A percentile compares a stretch with the other conserved stretches of the same genome.
These are phyloP conservation scores for Pythium biforme DNA, from an alignment of 352 stramenopile genomes.

Conservation along the genomic window DNA sequence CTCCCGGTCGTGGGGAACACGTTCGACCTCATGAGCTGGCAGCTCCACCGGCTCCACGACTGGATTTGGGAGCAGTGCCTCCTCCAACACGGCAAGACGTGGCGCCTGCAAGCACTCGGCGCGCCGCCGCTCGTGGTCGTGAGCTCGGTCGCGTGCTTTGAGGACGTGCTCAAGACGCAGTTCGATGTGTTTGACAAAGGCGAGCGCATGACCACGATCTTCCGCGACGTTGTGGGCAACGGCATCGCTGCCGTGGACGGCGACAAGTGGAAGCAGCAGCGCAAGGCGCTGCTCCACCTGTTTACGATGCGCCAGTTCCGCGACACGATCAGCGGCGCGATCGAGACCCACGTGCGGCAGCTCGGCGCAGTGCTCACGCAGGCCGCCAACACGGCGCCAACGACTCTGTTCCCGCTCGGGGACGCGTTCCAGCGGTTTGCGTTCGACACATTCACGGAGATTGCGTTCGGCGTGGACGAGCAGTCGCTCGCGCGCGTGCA, in stretches of 20 bases:
- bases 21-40: conserved; percentile 38
- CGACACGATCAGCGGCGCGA: conserved; percentile 44
- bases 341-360: conserved; percentile 35
- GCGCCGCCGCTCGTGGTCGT: conserved; percentile 41
- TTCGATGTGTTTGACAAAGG: conserved; percentile 82
- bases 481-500: conserved; percentile 29
- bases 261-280: conserved; percentile 62
- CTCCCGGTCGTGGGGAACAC: conserved; percentile 27
- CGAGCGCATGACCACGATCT: conserved; percentile 29
- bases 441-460: conserved; percentile 67
- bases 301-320: conserved; percentile 71
- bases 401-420: conserved; percentile 36
- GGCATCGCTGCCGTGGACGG: conserved; percentile 72
- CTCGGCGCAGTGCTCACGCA: conserved; percentile 32
- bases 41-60: conserved; percentile 51
- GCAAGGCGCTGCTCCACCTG: conserved; percentile 84
- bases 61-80: conserved; percentile 55
- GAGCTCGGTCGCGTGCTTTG: conserved; percentile 35
- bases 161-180: conserved; percentile 59
- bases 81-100: conserved; percentile 40
- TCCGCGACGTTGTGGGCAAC: conserved; percentile 58
- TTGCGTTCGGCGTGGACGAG: conserved; percentile 64
- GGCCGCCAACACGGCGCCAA: background rate
- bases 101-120: conserved; percentile 41
- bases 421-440: conserved; percentile 47